These are phyloP conservation scores for Thermothelomyces thermophilus DNA, from an alignment of 2,329 filamentous ascomycete genomes.

Conservation along the genomic window DNA sequence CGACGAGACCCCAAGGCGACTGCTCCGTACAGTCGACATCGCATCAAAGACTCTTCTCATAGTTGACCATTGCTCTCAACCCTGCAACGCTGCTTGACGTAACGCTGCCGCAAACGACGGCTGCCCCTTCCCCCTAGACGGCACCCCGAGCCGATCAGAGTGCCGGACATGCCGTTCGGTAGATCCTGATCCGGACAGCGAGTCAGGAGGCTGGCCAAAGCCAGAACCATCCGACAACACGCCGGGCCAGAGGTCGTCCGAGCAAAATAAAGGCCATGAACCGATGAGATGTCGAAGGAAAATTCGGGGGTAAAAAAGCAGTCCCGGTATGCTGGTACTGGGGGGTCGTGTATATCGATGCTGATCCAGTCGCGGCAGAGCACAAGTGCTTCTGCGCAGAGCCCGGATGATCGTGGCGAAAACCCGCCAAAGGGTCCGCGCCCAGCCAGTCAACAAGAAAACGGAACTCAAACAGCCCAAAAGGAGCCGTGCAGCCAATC, in stretches of 20 bases:
- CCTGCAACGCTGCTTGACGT: conserved; percentile 5
- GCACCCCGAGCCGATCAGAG: conserved; percentile 19
- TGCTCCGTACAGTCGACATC: conserved; percentile 9
- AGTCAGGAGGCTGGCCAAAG: conserved; percentile 1
- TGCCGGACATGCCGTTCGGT: conserved; percentile 29
- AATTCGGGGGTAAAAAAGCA: conserved; percentile 22
- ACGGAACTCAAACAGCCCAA: conserved; percentile 20
- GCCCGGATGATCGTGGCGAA: conserved; percentile 9
- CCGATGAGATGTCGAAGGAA: conserved; percentile 27
- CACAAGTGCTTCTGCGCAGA: conserved; percentile 8
- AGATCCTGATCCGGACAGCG: conserved; percentile 14
- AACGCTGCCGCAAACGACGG: conserved; percentile 7
- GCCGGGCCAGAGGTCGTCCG: conserved; percentile 19
- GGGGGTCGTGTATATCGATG: conserved; percentile 22
- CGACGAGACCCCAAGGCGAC: conserved; percentile 6
- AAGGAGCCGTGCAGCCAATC: conserved; percentile 21
- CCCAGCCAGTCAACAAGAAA: conserved; percentile 22
- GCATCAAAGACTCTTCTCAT: conserved; percentile 9
- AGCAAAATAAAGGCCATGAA: conserved; percentile 24
- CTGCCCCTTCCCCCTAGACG: conserved; percentile 16
- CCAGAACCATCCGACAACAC: conserved; percentile 11
- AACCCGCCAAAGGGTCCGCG: conserved; percentile 4
- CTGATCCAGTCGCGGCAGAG: conserved; percentile 18
- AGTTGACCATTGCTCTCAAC: conserved; percentile 17
- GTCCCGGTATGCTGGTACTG: conserved; percentile 22